Evolutionary conservation across 2,329 filamentous ascomycete species (phyloP), one percentile per base, ranked within the genome.

Genomic region (Aulographum hederae): DNA sequence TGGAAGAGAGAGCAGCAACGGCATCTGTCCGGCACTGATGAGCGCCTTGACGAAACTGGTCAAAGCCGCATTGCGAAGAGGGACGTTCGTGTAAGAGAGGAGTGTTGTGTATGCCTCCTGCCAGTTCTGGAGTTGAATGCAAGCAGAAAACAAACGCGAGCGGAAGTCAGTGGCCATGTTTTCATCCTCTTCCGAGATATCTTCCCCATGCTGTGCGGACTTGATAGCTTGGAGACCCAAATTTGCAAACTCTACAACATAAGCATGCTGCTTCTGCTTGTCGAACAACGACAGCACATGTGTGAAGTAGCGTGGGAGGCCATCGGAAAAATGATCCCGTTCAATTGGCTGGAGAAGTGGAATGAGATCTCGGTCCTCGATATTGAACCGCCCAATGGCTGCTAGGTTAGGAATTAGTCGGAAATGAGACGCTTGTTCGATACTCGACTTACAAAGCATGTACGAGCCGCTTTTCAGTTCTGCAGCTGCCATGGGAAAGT

Each of bases 281-380:
- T 94, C 85, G 46, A 79, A 95, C 2, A 98, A 63, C 14, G 71
- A 65, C 10, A 85, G 68, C 31, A 95, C 69, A 50, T 98, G 89
- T 26, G 76, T 72, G 51, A 91, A 91, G 55, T 94, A 98, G 39
- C 69, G 73, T 4, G 81, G 68, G 26, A 85, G 63, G 2, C 86
- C 89, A 34, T 70, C 69, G 46, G 84, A 65, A 46, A 77, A 73
- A 32, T 50, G 59, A 32, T 63, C 60, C 10, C 74, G 76, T 41
- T 93, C 81, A 2, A 75, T 71, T 16, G 81, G 71, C 33, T 78
- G 73, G 15, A 95, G 63, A 11, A 93, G 66, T 6, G 72, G 70
- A 27, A 60, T 57, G 5, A 60, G 64, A 37, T 63, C 57, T 10
- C 41, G 38, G 20, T 53, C 46, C 18, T 50, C 44, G 13, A 56